phyloP scores from a whole-genome alignment of 2,329 filamentous ascomycete species.

The Sporothrix phasma region DNA sequence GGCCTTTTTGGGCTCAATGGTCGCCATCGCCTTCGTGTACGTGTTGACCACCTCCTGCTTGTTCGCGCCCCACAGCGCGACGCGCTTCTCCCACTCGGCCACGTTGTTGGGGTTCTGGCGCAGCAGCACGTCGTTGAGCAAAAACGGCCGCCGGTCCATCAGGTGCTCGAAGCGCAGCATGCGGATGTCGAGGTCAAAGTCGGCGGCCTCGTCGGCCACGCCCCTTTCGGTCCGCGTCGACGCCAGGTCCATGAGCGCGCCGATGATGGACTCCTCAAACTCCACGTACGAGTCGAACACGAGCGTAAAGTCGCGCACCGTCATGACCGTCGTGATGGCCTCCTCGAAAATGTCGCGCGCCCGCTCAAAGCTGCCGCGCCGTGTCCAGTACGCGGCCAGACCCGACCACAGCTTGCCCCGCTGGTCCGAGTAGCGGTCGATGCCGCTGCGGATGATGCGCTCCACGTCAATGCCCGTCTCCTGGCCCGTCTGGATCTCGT shows the following conservation, averaged over 20 bases:
- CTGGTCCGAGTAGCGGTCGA: slow-evolving; percentile 84
- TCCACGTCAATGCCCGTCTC: slow-evolving; percentile 84
- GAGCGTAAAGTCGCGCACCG: slow-evolving; percentile 90
- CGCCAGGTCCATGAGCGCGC: slow-evolving; percentile 80
- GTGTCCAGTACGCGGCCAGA: slow-evolving; percentile 93
- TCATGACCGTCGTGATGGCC: slow-evolving; percentile 96
- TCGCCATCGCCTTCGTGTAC: slow-evolving; percentile 86
- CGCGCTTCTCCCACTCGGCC: slow-evolving; percentile 91
- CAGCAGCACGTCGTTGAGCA: slow-evolving; percentile 89
- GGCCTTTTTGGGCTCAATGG: slow-evolving; percentile 89
- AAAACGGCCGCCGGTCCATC: slow-evolving; percentile 92
- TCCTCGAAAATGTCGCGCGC: slow-evolving; percentile 92
- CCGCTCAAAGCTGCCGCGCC: slow-evolving; percentile 81
- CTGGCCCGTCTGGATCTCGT: slow-evolving; percentile 69
- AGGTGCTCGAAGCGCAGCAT: slow-evolving; percentile 98
- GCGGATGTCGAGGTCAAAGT: slow-evolving; percentile 88
- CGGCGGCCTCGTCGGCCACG: slow-evolving; percentile 67
- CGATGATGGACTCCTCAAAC: slow-evolving; percentile 93
- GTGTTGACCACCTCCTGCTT: slow-evolving; percentile 84
- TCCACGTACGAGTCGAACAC: slow-evolving; percentile 95
- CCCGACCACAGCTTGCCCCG: slow-evolving; percentile 91
- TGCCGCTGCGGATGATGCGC: slow-evolving; percentile 83
- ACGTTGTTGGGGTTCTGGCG: slow-evolving; percentile 96
- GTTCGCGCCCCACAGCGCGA: slow-evolving; percentile 93
- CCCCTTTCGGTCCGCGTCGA: slow-evolving; percentile 71